Base-by-base conservation (phyloP, 306 rosid species). In the Adenanthera pavonina region DNA sequence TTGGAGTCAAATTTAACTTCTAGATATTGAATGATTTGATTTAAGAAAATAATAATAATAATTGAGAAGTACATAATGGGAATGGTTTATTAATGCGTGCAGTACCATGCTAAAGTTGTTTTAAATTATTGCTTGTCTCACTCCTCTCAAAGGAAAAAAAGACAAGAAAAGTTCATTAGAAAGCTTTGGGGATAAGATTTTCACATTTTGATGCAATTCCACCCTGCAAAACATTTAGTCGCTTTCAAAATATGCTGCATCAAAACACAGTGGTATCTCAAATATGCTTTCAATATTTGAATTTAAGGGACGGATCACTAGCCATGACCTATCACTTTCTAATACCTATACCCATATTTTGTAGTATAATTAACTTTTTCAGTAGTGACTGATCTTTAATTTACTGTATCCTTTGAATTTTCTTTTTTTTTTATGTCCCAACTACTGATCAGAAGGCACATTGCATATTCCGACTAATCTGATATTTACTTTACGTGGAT, bases 161-260 rank as follows among this genome's bases (percentile, higher is more conserved):
- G 12, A 75, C 56, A 72, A 61, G 65, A 62, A 4, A 12, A 34
- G 0, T 66, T 13, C 14, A 84, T 61, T 44, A 52, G 38, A 69
- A 4, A 61, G 34, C 35, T 72, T 72, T 38, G 25, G 54, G 53
- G 14, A 20, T 38, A 40, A 34, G 59, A n/a, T 30, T 70, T 40
- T 49, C 14, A 47, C 66, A 25, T 78, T 73, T 59, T 78, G 13
- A 48, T 19, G 69, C 12, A 53, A 49, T 66, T 69, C 48, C 48
- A 57, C 76, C 12, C 52, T 75, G 82, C 80, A 36, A 77, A 72
- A 74, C 79, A 12, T 20, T 19, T 0, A 75, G 71, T 79, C 40
- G 53, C 78, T 69, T 54, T 79, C 48, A 48, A 78, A 72, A 83
- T 76, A 79, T 62, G 53, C 72, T 79, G 52, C 49, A 25, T 34